Evolutionary conservation across 73 alveolate species (phyloP), one percentile per base, ranked within the genome.

Genomic region (Paramecium sonneborni): DNA sequence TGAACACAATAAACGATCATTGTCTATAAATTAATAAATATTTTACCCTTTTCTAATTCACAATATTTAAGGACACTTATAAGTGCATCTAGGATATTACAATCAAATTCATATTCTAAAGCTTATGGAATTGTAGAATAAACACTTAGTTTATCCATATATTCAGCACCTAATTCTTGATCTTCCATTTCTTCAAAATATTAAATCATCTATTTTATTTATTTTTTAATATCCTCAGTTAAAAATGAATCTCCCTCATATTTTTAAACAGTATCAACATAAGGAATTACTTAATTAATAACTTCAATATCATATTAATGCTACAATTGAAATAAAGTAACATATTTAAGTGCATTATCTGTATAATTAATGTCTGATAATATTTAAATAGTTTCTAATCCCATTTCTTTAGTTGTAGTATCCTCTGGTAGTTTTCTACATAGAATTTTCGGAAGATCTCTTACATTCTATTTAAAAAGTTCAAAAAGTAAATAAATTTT

Each of bases 301-400:
- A 72, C 86, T 72, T 72, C 86, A 35, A 72, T 38, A 72, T 72
- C 74, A 46, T 79, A 43, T 79, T 38, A 79, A 79, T 79, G 90
- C 52, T 79, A n/a, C 48, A 79, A 43, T 46, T 44, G 14, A 23
- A 79, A 79, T n/a, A 30, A 18, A 0, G 90, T 43, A 43, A 44
- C 55, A 23, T 79, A 79, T 79, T 79, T 79, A 7, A 79, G 72
- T 41, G 90, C 41, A 79, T 79, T 79, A 43, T 79, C 90, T 15
- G 32, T 30, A 12, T 43, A 39, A 23, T 79, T 32, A 20, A 46
- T 24, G 9, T 79, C 69, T 3, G 39, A 24, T 9, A 79, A 44
- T 21, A 79, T 79, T 24, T 79, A 32, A 23, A 79, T 39, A 41
- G 76, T 79, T 23, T 38, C 41, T 9, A 79, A 39, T 43, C 90